A percentile compares a stretch with the other conserved stretches of the same genome.
phyloP scores from a whole-genome alignment of 2,329 filamentous ascomycete genomes.

The Penicillium crustosum region DNA sequence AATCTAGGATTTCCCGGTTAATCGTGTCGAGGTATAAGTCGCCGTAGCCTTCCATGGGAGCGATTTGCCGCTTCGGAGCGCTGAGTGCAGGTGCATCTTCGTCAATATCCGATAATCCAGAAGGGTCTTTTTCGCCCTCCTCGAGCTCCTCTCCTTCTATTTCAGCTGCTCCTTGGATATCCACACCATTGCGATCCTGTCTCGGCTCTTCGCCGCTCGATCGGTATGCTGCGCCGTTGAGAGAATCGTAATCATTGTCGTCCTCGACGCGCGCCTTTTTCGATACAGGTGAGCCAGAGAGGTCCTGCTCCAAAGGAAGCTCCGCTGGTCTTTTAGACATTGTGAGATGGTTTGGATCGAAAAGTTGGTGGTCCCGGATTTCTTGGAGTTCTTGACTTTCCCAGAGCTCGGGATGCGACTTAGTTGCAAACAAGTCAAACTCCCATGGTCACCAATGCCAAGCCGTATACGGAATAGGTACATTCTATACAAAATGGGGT shows the following conservation, averaged over 20 bases:
- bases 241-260: slow-evolving; percentile 26
- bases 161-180: slow-evolving; percentile 60
- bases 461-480: background rate
- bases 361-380: slow-evolving; percentile 17
- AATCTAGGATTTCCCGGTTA: slow-evolving; percentile 87
- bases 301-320: slow-evolving; percentile 40
- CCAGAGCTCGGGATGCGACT: slow-evolving; percentile 18
- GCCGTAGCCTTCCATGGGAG: slow-evolving; percentile 82
- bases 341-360: slow-evolving; percentile 19
- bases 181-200: slow-evolving; percentile 37
- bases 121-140: slow-evolving; percentile 32
- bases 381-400: slow-evolving; percentile 24
- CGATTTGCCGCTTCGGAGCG: slow-evolving; percentile 63
- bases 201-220: slow-evolving; percentile 35
- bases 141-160: slow-evolving; percentile 61
- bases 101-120: slow-evolving; percentile 34
- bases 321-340: slow-evolving; percentile 53
- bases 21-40: slow-evolving; percentile 98
- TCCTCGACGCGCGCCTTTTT: slow-evolving; percentile 48
- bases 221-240: slow-evolving; percentile 26
- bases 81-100: slow-evolving; percentile 39
- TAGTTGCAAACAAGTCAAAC: slow-evolving; percentile 28
- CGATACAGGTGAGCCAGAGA: slow-evolving; percentile 42
- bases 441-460: background rate
- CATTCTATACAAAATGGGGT: background rate